Base-by-base conservation (phyloP, 2,329 filamentous ascomycete species). In the Colletotrichum agaves region DNA sequence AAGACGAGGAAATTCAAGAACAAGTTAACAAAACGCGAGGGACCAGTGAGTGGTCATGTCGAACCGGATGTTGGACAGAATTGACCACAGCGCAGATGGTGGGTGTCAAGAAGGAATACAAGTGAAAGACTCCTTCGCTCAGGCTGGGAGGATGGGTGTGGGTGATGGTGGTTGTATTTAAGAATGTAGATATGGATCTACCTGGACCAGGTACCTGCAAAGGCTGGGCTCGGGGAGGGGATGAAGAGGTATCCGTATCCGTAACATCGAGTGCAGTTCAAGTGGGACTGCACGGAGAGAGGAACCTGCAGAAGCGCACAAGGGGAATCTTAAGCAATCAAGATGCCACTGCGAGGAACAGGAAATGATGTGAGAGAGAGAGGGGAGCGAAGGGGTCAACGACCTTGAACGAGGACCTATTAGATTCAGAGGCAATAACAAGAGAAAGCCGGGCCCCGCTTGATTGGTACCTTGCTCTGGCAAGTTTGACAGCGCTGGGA, bases 161-260 rank as follows among this genome's bases (percentile, higher is more conserved):
- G 35, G 52, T 31, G 58, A 33, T 53, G 23, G 63, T 55, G 46
- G 53, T 47, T 43, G 61, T 67, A 55, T 67, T 64, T 64, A 67
- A 63, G n/a, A 53, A 53, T 46, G 39, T 17, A 31, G 27, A 31
- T n/a, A 52, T 43, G 58, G 46, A 61, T 50, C 58, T 52, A 39
- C 57, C 33, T 31, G 17, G 57, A 49, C 55, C 33, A 19, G 55
- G n/a, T 21, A 46, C n/a, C 23, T 13, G 21, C 19, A 57, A 57
- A 33, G 31, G 31, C 33, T 39, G 21, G 10, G 11, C 19, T 37
- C 23, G 41, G 43, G 31, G 43, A 17, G 21, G 41, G 33, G 33
- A 53, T 37, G 33, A 39, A 39, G 12, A 53, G 50, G 55, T 58
- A 58, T 46, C 55, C 55, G 55, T 43, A 58, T 39, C 17, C 17